Conservation (phyloP, 1,284 basidiomycete species). For the Polyporus tsugae region DNA sequence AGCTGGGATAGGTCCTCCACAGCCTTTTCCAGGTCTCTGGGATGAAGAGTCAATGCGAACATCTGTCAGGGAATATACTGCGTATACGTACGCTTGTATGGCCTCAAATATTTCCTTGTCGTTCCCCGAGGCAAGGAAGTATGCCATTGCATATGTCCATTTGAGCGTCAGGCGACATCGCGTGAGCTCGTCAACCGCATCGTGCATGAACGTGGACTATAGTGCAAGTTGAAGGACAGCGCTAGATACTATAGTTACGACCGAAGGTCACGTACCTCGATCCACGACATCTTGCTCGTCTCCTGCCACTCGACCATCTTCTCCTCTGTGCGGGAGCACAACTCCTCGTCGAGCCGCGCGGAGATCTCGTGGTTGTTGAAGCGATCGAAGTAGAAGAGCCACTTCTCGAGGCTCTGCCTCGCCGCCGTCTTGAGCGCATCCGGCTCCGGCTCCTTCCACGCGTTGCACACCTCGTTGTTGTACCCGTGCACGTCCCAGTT, state of each 20-base stretch:
- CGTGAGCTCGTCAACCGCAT: conserved; percentile 65
- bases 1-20: conserved; percentile 71
- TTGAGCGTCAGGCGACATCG: conserved; percentile 70
- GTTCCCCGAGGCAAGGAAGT: conserved; percentile 68
- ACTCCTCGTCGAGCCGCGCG: conserved; percentile 66
- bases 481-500: conserved; percentile 74
- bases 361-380: conserved; percentile 77
- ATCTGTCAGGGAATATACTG: not conserved
- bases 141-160: conserved; percentile 79
- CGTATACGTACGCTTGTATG: conserved; percentile 57
- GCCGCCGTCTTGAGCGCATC: conserved; percentile 58
- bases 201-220: conserved; percentile 64
- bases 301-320: conserved; percentile 78
- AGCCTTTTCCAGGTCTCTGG: conserved; percentile 67
- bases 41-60: not conserved
- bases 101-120: conserved; percentile 76
- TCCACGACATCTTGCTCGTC: conserved; percentile 67
- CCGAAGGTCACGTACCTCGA: conserved; percentile 56
- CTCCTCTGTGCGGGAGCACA: conserved; percentile 67
- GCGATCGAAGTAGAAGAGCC: conserved; percentile 73
- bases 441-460: conserved; percentile 68
- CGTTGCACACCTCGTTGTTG: conserved; percentile 67
- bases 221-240: not conserved
- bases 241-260: not conserved
- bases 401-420: conserved; percentile 65